Base-by-base conservation (phyloP, 1,139 yeast genomes). In the Nematodospora anomalae region DNA sequence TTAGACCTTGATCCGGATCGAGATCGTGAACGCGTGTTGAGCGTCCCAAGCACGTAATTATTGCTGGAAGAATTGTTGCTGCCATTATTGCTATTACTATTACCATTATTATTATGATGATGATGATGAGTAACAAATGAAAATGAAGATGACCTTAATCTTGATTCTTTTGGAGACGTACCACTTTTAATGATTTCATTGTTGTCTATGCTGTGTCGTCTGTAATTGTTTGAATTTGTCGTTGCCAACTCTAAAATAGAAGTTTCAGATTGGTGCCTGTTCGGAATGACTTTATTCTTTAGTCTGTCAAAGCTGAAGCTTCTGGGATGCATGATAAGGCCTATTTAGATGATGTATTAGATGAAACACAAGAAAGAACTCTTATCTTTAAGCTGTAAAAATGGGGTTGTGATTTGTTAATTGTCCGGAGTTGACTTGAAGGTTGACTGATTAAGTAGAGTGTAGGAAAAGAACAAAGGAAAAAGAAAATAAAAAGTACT, bases 231-330 rank as follows among this genome's bases (percentile, higher is more conserved):
- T 11, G 28, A 24, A 16, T 38, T 42, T 6, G 40, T 22, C 11
- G 37, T 36, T 4, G 44, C 46, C 12, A 48, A 14, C 27, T 50
- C 53, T 16, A 45, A 32, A 7, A 50, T 37, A 3, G 53, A 46
- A 3, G 51, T 36, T 24, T 51, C 53, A 4, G 50, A 41, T n/a
- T 47, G 44, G 29, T 32, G 31, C 31, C 53, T 37, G 23, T 30
- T 42, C n/a, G 34, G 30, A 43, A 42, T 38, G 3, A 54, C 57
- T 30, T 54, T 53, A 30, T 35, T 45, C 33, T 46, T 51, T 15
- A 54, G 37, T 40, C 47, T 51, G 30, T 54, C 58, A 36, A 53
- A 50, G 32, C 48, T 47, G 35, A 50, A 51, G 32, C 48, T 45
- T 29, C 50, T 40, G 9, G 18, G 43, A 31, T 44, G 46, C 33